These are phyloP conservation scores for Podaxis rugospora DNA, from an alignment of 768 basidiomycete species.

Conservation along the genomic window DNA sequence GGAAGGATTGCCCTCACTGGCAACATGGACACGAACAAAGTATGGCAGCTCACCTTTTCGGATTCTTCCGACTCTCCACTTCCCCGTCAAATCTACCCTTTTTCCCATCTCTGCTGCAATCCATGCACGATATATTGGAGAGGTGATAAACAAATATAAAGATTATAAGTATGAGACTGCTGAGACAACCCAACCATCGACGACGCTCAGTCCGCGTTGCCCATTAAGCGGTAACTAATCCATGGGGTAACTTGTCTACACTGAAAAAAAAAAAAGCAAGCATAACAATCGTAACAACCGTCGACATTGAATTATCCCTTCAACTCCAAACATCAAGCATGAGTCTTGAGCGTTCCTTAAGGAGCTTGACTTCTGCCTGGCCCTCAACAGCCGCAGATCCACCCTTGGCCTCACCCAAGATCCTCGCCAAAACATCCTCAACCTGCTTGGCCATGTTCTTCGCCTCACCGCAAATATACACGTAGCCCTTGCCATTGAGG, in stretches of 20 bases:
- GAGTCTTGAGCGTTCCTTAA: conserved; percentile 91
- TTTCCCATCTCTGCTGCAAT: background rate
- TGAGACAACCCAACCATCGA: background rate
- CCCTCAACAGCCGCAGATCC: conserved; percentile 87
- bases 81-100: background rate
- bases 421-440: conserved; percentile 79
- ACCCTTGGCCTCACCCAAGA: conserved; percentile 92
- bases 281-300: background rate
- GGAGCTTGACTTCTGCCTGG: conserved; percentile 83
- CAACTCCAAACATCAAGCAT: conserved; percentile 90
- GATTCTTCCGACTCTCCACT: background rate
- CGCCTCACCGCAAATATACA: conserved; percentile 96
- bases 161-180: conserved; percentile 8
- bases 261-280: background rate
- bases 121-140: background rate
- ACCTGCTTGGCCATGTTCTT: conserved; percentile 96
- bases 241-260: conserved; percentile 1
- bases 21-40: conserved; percentile 5
- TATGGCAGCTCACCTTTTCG: background rate
- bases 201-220: background rate
- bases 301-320: conserved; percentile 12
- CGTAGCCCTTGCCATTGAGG: conserved; percentile 92
- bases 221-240: conserved; percentile 6
- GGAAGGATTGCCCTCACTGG: conserved; percentile 7
- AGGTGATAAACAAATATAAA: conserved; percentile 1